Evolutionary conservation across 192 early-diverging fungal genomes (phyloP).

Genomic region (Coemansia sp.): DNA sequence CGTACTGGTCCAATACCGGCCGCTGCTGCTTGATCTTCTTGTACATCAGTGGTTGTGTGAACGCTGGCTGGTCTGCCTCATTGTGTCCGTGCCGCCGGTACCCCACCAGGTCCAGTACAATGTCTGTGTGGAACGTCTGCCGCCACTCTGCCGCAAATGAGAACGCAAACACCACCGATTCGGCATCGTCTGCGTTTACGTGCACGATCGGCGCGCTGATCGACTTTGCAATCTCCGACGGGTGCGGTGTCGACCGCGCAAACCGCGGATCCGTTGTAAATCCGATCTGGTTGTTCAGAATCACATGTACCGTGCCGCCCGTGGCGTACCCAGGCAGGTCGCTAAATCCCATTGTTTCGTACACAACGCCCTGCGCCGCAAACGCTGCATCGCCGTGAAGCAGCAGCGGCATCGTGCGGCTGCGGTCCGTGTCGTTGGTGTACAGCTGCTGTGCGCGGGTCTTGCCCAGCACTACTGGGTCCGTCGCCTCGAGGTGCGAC

Average conservation of each 20-base stretch:
- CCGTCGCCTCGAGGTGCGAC: slow-evolving; percentile 96
- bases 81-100: slow-evolving; percentile 99
- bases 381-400: slow-evolving; percentile 99
- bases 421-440: slow-evolving; percentile 79
- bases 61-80: slow-evolving; percentile 97
- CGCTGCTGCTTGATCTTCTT: slow-evolving; percentile 81
- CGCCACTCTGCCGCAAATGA: slow-evolving; percentile 96
- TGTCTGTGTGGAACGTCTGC: slow-evolving; percentile 92
- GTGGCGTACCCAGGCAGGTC: slow-evolving; percentile 95
- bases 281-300: slow-evolving; percentile 99
- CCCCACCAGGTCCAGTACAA: slow-evolving; percentile 95
- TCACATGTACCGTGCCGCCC: slow-evolving; percentile 94
- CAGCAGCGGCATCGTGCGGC: slow-evolving; percentile 87
- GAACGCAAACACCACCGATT: slow-evolving; percentile 93
- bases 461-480: slow-evolving; percentile 98
- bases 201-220: slow-evolving; percentile 97
- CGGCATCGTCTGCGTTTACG: slow-evolving; percentile 97
- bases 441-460: slow-evolving; percentile 94
- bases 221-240: slow-evolving; percentile 96
- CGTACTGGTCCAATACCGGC: slow-evolving; percentile 85
- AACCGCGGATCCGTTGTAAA: slow-evolving; percentile 98
- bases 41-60: slow-evolving; percentile 99
- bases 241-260: slow-evolving; percentile 92
- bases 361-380: slow-evolving; percentile 96
- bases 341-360: slow-evolving; percentile 94